Percentiles rank a stretch among this genome's conserved stretches.
These are phyloP conservation scores for Tuber microsphaerosporum DNA, from an alignment of 495 filamentous ascomycete genomes.

Conservation along the genomic window DNA sequence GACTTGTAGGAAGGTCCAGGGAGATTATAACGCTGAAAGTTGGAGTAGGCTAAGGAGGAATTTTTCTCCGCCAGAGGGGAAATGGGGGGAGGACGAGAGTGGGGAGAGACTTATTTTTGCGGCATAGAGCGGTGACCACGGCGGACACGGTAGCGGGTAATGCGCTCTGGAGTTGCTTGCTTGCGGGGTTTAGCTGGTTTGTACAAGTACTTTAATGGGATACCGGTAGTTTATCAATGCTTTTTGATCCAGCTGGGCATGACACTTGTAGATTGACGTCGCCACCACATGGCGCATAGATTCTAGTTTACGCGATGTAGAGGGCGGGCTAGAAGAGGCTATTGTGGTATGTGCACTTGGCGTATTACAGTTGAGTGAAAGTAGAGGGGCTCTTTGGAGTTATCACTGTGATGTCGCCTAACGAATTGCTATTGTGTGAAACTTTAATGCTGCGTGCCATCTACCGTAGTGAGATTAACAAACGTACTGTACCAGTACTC, in stretches of 20 bases:
- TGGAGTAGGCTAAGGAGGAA: constrained; percentile 73
- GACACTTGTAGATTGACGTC: background rate
- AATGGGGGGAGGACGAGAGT: constrained; percentile 13
- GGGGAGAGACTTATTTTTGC: background rate
- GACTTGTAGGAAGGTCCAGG: constrained; percentile 75
- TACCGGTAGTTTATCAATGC: background rate
- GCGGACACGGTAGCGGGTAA: background rate
- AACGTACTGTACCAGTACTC: background rate
- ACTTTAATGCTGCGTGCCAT: background rate
- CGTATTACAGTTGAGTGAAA: background rate
- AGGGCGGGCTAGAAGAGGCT: background rate
- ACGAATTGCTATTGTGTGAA: background rate
- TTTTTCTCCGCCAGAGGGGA: constrained; percentile 57
- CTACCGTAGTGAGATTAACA: background rate
- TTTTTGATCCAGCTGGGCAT: background rate
- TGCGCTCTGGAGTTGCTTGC: background rate
- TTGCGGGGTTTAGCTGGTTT: background rate
- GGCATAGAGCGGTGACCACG: background rate
- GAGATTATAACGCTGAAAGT: constrained; percentile 74
- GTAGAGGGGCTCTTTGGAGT: background rate
- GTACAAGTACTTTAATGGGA: background rate
- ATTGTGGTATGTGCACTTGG: background rate
- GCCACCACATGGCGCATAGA: background rate
- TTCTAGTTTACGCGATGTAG: background rate
- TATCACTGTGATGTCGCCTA: background rate